Evolutionary conservation across 1,284 basidiomycete species (phyloP).

Genomic region (Stygiomarasmius scandens): DNA sequence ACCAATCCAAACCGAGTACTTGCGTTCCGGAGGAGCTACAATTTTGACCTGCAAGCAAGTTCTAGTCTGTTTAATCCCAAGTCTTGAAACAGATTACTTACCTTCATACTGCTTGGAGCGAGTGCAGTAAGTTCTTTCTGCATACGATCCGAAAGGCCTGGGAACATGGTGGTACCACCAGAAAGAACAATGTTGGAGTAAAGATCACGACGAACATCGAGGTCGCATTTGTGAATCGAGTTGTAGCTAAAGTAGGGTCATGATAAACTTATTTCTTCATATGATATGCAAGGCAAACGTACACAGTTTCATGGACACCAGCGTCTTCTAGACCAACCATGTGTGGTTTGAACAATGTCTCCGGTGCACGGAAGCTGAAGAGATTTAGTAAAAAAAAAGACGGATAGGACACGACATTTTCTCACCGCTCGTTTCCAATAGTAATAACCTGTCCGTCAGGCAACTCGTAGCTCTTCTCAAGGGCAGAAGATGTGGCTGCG

Average conservation of each 20-base stretch:
- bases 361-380: slow-evolving; percentile 89
- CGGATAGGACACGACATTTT: not conserved
- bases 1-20: slow-evolving; percentile 19
- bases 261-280: no score
- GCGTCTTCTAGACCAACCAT: slow-evolving; percentile 92
- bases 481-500: slow-evolving; percentile 9
- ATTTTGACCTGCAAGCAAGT: slow-evolving; percentile 9
- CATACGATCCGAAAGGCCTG: slow-evolving; percentile 96
- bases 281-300: slow-evolving; percentile 10
- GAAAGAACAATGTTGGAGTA: slow-evolving; percentile 95
- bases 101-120: slow-evolving; percentile 87
- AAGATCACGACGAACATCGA: slow-evolving; percentile 85
- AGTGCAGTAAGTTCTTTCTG: slow-evolving; percentile 95
- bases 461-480: slow-evolving; percentile 17
- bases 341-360: slow-evolving; percentile 96
- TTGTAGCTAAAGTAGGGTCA: no score
- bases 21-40: slow-evolving; percentile 14
- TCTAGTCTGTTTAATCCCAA: not conserved
- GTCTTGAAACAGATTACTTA: slow-evolving; percentile 39
- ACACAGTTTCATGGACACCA: slow-evolving; percentile 97
- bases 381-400: not conserved
- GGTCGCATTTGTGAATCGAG: slow-evolving; percentile 81
- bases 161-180: slow-evolving; percentile 97
- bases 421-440: slow-evolving; percentile 18
- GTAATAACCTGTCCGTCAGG: slow-evolving; percentile 18